A percentile compares a stretch with the other conserved stretches of the same genome.
These are phyloP conservation scores for Papiliotrema laurentii DNA, from an alignment of 1,284 basidiomycete genomes.

Conservation along the genomic window DNA sequence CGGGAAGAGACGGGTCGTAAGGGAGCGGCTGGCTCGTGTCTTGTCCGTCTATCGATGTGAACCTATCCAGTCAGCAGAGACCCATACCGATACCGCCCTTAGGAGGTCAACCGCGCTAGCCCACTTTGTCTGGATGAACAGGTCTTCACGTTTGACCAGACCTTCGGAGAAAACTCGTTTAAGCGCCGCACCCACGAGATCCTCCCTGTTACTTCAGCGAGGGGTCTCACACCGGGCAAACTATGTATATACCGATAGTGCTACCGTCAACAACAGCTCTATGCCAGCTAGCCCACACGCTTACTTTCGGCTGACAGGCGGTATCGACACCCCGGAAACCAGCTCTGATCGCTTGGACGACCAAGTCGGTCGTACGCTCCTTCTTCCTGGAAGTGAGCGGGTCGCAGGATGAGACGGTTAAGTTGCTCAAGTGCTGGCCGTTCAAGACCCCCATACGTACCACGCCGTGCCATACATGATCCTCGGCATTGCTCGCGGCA, in stretches of 20 bases:
- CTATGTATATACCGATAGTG: conserved; percentile 48
- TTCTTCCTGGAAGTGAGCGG: conserved; percentile 56
- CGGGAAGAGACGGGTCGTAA: conserved; percentile 57
- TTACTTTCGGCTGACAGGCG: conserved; percentile 65
- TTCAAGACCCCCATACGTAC: conserved; percentile 39
- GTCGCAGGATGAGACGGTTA: neutral
- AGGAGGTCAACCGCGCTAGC: neutral
- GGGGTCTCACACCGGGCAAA: conserved; percentile 78
- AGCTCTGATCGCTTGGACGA: conserved; percentile 63
- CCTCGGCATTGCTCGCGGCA: conserved; percentile 39
- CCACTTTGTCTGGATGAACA: conserved; percentile 74
- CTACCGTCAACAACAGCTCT: neutral
- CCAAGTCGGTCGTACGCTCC: conserved; percentile 62
- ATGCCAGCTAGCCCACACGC: conserved; percentile 15
- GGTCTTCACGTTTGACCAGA: conserved; percentile 57
- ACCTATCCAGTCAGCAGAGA: conserved; percentile 29
- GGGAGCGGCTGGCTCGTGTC: conserved; percentile 64
- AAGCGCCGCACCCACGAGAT: conserved; percentile 69
- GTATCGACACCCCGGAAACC: conserved; percentile 78
- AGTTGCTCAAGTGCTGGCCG: conserved; percentile 21
- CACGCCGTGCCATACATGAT: conserved; percentile 69
- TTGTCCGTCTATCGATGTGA: conserved; percentile 66
- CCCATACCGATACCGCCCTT: neutral
- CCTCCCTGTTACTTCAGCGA: too few relatives aligned
- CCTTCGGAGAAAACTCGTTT: conserved; percentile 55